phyloP scores from a whole-genome alignment of 305 asterid species.

The Fraxinus nigra region DNA sequence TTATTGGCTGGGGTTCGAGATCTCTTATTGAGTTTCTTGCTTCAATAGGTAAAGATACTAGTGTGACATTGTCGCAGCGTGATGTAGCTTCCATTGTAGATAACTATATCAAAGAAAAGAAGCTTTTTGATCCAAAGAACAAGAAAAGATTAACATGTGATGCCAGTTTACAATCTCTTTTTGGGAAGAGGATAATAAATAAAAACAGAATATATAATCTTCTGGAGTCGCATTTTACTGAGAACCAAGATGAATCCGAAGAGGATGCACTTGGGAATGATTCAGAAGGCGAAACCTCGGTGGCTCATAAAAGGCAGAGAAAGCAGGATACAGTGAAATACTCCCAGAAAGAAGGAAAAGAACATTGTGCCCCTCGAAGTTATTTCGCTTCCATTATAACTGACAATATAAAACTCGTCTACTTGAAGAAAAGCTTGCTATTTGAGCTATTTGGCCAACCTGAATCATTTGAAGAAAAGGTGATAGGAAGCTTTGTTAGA shows the following conservation, averaged over 20 bases:
- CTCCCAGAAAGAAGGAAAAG: slow-evolving; percentile 22
- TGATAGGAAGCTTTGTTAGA: slow-evolving; percentile 67
- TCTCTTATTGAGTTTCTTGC: slow-evolving; percentile 62
- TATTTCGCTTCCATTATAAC: slow-evolving; percentile 55
- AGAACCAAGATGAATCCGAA: slow-evolving; percentile 50
- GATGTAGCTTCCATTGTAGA: slow-evolving; percentile 53
- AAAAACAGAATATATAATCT: slow-evolving; percentile 44
- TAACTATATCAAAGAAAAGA: slow-evolving; percentile 51
- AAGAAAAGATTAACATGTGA: slow-evolving; percentile 57
- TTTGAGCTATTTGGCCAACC: slow-evolving; percentile 54
- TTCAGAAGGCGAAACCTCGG: slow-evolving; percentile 26
- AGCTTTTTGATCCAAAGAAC: slow-evolving; percentile 47
- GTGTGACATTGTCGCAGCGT: slow-evolving; percentile 41
- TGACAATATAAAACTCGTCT: slow-evolving; percentile 71
- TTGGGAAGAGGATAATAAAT: slow-evolving; percentile 39
- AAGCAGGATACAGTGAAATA: slow-evolving; percentile 32
- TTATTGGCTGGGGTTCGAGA: slow-evolving; percentile 76
- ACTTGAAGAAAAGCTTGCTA: slow-evolving; percentile 68
- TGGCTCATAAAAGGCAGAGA: slow-evolving; percentile 32
- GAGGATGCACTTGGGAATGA: slow-evolving; percentile 38
- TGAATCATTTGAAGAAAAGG: slow-evolving; percentile 60
- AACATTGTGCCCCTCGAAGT: slow-evolving; percentile 24
- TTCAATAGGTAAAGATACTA: slow-evolving; percentile 56
- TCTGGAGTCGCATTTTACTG: slow-evolving; percentile 65
- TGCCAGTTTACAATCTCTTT: slow-evolving; percentile 41